Conservation (phyloP, 441 rosid species). For the Euphorbia celastroides region DNA sequence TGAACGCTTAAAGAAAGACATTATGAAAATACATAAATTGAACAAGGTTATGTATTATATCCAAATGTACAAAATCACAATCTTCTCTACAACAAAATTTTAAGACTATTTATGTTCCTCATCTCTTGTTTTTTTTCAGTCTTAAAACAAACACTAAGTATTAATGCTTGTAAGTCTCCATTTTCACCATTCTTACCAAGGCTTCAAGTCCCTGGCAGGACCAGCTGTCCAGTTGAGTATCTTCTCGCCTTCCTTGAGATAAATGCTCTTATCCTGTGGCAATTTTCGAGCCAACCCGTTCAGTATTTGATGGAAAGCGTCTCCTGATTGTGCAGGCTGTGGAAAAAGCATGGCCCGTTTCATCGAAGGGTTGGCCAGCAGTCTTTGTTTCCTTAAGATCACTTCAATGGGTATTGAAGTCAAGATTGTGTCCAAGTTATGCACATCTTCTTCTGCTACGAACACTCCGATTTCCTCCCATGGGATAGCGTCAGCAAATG, state of each 20-base stretch:
- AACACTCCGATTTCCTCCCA: slow-evolving; percentile 94
- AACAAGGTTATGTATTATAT: not conserved
- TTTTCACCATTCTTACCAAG: no score
- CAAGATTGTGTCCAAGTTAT: slow-evolving; percentile 65
- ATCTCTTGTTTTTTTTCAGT: not conserved
- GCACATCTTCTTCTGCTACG: slow-evolving; percentile 84
- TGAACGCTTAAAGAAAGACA: no score
- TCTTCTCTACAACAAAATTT: slow-evolving; percentile 1
- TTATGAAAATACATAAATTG: not conserved
- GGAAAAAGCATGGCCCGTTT: slow-evolving; percentile 92
- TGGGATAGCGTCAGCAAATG: slow-evolving; percentile 96
- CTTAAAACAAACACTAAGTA: no score
- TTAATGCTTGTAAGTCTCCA: no score
- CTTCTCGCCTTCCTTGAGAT: slow-evolving; percentile 55
- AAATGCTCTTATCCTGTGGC: slow-evolving; percentile 52
- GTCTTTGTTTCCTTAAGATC: slow-evolving; percentile 77
- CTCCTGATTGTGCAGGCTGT: slow-evolving; percentile 80
- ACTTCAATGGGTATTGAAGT: slow-evolving; percentile 80
- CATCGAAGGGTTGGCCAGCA: slow-evolving; percentile 92
- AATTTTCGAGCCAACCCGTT: slow-evolving; percentile 82
- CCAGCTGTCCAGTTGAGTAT: slow-evolving; percentile 87
- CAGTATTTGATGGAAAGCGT: slow-evolving; percentile 88
- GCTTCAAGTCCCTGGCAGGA: slow-evolving; percentile 73
- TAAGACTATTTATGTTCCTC: not conserved
- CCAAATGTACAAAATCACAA: slow-evolving; percentile 2